Conservation (phyloP, 2,329 filamentous ascomycete genomes). For the Ascochyta koolunga region DNA sequence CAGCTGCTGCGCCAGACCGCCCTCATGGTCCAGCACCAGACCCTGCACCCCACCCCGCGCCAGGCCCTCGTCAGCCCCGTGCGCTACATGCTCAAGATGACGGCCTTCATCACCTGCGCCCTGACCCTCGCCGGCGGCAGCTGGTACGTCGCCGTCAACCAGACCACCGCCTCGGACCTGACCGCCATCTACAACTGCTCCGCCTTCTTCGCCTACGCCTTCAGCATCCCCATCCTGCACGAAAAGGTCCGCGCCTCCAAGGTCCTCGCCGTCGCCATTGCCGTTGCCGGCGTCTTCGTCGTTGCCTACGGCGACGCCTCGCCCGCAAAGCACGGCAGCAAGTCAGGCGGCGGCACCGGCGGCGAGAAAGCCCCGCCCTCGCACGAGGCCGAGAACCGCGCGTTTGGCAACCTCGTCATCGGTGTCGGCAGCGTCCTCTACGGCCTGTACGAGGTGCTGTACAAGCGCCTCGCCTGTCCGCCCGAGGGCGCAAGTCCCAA, state of each 20-base stretch:
- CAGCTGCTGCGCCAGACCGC: conserved; percentile 69
- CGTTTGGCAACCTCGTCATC: conserved; percentile 89
- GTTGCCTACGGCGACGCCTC: conserved; percentile 86
- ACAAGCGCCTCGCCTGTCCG: conserved; percentile 91
- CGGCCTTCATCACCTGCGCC: conserved; percentile 79
- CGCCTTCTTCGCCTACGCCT: conserved; percentile 97
- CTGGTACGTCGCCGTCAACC: conserved; percentile 93
- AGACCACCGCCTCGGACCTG: conserved; percentile 91
- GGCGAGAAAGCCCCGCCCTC: conserved; percentile 54
- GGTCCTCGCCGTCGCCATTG: conserved; percentile 81
- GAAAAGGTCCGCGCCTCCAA: conserved; percentile 87
- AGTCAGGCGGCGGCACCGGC: conserved; percentile 61
- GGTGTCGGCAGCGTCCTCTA: conserved; percentile 90
- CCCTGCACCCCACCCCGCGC: conserved; percentile 66
- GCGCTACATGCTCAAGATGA: conserved; percentile 79
- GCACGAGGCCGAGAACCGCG: conserved; percentile 67
- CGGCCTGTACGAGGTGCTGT: conserved; percentile 95
- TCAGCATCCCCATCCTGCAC: conserved; percentile 86
- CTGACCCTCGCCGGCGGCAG: conserved; percentile 89
- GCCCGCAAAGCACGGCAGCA: conserved; percentile 60
- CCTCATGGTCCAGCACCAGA: conserved; percentile 84
- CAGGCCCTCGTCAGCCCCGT: conserved; percentile 60
- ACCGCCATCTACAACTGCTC: conserved; percentile 99
- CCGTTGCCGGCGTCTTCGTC: conserved; percentile 88
- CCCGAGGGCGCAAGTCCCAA: conserved; percentile 83